Conservation (phyloP, 2,329 filamentous ascomycete species). For the Arthrobotrys entomopaga region DNA sequence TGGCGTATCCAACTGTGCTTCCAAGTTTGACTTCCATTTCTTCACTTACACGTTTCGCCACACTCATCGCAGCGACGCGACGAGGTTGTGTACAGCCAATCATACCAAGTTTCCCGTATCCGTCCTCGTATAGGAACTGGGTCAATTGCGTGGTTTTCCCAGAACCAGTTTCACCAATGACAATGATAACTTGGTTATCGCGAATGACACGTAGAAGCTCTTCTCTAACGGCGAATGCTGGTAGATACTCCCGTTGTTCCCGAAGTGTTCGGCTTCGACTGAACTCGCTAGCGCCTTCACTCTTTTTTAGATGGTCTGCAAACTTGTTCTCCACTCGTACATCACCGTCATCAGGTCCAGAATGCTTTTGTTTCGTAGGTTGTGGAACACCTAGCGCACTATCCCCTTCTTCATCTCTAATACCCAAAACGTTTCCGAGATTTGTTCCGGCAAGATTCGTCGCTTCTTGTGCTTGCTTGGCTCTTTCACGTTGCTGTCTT, state of each 20-base stretch:
- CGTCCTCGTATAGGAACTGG: slow-evolving; percentile 94
- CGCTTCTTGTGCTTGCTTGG: slow-evolving; percentile 92
- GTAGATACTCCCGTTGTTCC: slow-evolving; percentile 91
- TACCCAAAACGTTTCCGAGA: slow-evolving; percentile 92
- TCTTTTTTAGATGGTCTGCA: slow-evolving; percentile 85
- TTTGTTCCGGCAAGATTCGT: slow-evolving; percentile 92
- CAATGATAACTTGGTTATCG: slow-evolving; percentile 96
- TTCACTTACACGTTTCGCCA: slow-evolving; percentile 96
- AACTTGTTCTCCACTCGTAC: slow-evolving; percentile 77
- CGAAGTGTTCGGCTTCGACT: slow-evolving; percentile 88
- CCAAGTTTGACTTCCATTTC: slow-evolving; percentile 97
- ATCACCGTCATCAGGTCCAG: slow-evolving; percentile 74
- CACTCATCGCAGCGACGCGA: slow-evolving; percentile 97
- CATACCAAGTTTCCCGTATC: slow-evolving; percentile 85
- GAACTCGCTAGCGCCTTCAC: slow-evolving; percentile 84
- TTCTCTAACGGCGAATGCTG: slow-evolving; percentile 94
- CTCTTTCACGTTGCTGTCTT: slow-evolving; percentile 88
- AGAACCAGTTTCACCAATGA: slow-evolving; percentile 95
- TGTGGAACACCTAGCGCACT: slow-evolving; percentile 71
- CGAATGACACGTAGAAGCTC: slow-evolving; percentile 90
- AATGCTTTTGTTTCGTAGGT: slow-evolving; percentile 67
- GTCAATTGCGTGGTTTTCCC: slow-evolving; percentile 98
- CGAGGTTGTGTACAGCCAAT: slow-evolving; percentile 97
- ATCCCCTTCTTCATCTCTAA: slow-evolving; percentile 89
- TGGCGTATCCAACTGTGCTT: slow-evolving; percentile 90